Percentiles rank a stretch among this genome's conserved stretches.
These are phyloP conservation scores for Camelina hispida DNA, from an alignment of 345 rosid species.

Conservation along the genomic window DNA sequence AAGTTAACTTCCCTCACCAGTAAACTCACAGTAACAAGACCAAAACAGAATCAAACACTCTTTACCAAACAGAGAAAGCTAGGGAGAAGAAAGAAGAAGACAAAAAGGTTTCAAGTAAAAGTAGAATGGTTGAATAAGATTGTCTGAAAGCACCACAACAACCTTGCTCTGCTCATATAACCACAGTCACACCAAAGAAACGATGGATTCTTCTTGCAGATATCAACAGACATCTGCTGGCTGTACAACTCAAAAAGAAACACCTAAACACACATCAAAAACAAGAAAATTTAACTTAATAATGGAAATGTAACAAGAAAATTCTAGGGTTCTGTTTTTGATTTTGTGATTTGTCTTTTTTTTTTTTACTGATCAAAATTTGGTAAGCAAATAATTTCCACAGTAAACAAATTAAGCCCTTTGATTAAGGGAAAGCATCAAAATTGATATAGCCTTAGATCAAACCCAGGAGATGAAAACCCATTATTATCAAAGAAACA, in stretches of 20 bases:
- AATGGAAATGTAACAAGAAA: conserved; percentile 15
- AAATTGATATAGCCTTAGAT: not conserved
- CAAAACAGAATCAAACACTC: not conserved
- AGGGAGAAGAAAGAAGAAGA: not conserved
- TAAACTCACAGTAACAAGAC: not conserved
- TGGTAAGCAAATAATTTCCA: not conserved
- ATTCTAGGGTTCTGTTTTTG: conserved; percentile 31
- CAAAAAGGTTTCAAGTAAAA: conserved; percentile 42
- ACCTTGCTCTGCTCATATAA: conserved; percentile 69
- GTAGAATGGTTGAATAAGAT: conserved; percentile 59
- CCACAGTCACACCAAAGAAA: conserved; percentile 55
- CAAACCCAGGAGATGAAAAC: conserved; percentile 30
- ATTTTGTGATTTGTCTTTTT: not conserved
- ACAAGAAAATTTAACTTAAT: not conserved
- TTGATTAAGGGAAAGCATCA: conserved; percentile 6
- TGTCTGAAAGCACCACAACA: conserved; percentile 61
- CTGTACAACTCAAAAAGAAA: not conserved
- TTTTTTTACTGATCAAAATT: not conserved
- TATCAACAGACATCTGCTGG: conserved; percentile 41
- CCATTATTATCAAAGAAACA: conserved; percentile 13
- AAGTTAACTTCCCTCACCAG: not conserved
- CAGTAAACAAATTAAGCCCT: not conserved
- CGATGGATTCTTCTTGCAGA: conserved; percentile 43
- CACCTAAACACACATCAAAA: not conserved
- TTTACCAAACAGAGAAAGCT: not conserved